Conservation (phyloP, 73 alveolate genomes). For the Loxodes magnus region DNA sequence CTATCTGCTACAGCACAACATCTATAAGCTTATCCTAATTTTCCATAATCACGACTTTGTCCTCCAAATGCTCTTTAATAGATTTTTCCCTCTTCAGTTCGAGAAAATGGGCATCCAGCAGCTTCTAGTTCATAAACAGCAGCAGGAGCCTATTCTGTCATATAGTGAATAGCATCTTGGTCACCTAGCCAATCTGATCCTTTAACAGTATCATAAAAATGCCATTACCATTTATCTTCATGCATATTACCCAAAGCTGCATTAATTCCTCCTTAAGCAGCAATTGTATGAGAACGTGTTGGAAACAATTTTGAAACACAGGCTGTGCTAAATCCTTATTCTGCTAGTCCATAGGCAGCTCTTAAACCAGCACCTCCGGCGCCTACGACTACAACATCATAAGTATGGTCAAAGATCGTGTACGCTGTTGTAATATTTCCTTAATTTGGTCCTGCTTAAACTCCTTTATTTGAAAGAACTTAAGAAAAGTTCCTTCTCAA, state of each 20-base stretch:
- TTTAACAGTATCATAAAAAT: constrained; percentile 85
- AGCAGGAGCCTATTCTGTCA: constrained; percentile 87
- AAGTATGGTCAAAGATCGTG: constrained; percentile 75
- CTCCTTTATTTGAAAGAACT: too few relatives aligned
- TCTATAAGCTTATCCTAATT: constrained; percentile 74
- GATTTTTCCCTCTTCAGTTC: constrained; percentile 91
- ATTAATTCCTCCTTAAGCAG: constrained; percentile 92
- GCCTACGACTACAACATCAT: constrained; percentile 82
- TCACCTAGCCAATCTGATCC: constrained; percentile 82
- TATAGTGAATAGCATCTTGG: constrained; percentile 89
- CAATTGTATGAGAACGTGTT: constrained; percentile 92
- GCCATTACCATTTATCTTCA: constrained; percentile 97
- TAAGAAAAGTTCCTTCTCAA: too few relatives aligned
- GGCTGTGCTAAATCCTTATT: constrained; percentile 89
- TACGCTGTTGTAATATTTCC: too few relatives aligned
- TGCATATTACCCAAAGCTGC: constrained; percentile 93
- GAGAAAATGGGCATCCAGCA: constrained; percentile 88
- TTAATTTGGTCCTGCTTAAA: too few relatives aligned
- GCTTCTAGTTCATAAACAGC: constrained; percentile 84
- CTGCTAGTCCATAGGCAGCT: constrained; percentile 95
- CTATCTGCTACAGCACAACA: constrained; percentile 94
- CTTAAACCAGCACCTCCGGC: constrained; percentile 93
- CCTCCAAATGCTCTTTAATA: constrained; percentile 96
- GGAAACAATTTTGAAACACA: constrained; percentile 91
- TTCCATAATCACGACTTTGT: constrained; percentile 74